Evolutionary conservation across 495 filamentous ascomycete genomes (phyloP).

Genomic region (Friedmanniomyces simplex): DNA sequence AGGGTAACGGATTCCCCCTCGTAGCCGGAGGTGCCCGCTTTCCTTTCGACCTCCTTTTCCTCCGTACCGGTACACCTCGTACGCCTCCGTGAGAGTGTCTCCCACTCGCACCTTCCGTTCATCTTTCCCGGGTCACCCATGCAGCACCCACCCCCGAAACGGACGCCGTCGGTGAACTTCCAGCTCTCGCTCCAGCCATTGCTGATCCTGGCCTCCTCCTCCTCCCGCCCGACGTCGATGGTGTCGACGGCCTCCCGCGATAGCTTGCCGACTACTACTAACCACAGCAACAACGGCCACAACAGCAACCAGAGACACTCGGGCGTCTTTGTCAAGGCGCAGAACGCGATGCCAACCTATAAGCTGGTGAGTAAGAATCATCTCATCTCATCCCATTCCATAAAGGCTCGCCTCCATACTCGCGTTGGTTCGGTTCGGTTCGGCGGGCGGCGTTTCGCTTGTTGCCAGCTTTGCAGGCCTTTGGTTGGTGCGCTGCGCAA

Average conservation of each 20-base stretch:
- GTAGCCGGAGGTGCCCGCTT: too few species aligned
- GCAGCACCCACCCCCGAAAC: neutral
- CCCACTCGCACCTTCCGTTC: neutral
- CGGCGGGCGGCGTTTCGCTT: neutral
- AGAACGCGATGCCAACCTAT: slow-evolving; percentile 2
- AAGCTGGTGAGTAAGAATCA: slow-evolving; percentile 3
- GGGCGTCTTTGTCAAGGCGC: too few species aligned
- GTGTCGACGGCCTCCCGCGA: neutral
- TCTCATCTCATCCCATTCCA: too few species aligned
- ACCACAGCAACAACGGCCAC: too few species aligned
- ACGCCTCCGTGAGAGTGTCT: too few species aligned
- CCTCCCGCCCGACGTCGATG: slow-evolving; percentile 1
- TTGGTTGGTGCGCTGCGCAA: neutral
- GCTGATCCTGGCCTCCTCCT: too few species aligned
- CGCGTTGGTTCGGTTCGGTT: neutral
- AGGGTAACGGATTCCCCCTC: too few species aligned
- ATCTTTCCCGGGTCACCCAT: too few species aligned
- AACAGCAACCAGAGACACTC: too few species aligned
- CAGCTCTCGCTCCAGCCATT: neutral
- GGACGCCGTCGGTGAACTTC: neutral
- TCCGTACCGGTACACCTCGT: too few species aligned
- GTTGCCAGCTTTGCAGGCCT: neutral
- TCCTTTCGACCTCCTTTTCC: too few species aligned
- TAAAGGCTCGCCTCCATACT: neutral
- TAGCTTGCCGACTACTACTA: too few species aligned